These are phyloP conservation scores for Platanus orientalis DNA, from an alignment of 164 flowering plant genomes.

Conservation along the genomic window DNA sequence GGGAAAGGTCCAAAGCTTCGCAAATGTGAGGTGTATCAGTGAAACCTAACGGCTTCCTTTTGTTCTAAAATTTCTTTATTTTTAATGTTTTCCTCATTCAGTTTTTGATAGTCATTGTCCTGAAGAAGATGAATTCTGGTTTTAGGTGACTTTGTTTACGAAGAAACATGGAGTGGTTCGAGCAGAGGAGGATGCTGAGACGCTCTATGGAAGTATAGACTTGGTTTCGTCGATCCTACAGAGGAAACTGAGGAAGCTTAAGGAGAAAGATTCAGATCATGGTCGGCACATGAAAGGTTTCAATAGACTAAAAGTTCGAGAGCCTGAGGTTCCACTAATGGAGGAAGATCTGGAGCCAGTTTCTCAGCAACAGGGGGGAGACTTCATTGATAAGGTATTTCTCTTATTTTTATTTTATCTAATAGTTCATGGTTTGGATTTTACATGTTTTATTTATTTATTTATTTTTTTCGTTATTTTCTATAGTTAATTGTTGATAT, in stretches of 20 bases:
- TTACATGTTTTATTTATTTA: not conserved
- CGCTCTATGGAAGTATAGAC: conserved; percentile 74
- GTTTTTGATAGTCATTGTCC: not conserved
- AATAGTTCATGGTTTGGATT: not conserved
- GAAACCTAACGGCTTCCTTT: not conserved
- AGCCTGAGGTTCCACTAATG: conserved; percentile 26
- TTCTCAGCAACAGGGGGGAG: conserved; percentile 24
- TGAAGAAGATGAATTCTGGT: not conserved
- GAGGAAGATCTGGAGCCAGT: conserved; percentile 27
- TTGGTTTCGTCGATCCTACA: conserved; percentile 76
- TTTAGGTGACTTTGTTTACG: conserved; percentile 75
- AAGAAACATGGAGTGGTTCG: conserved; percentile 90
- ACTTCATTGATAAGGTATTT: conserved; percentile 37
- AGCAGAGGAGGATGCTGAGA: conserved; percentile 84
- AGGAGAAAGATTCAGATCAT: conserved; percentile 87
- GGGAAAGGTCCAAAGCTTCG: conserved; percentile 79
- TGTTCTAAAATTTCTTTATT: not conserved
- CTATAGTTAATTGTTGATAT: not conserved
- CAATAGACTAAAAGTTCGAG: conserved; percentile 57
- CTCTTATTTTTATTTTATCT: not conserved
- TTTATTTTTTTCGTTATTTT: not conserved
- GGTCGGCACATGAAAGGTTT: conserved; percentile 91
- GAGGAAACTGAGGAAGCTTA: conserved; percentile 87
- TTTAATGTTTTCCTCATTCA: too few relatives aligned
- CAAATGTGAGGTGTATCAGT: conserved; percentile 62